Evolutionary conservation across 495 filamentous ascomycete species (phyloP), one percentile per base, ranked within the genome.

Genomic region (Penicillium daleae): DNA sequence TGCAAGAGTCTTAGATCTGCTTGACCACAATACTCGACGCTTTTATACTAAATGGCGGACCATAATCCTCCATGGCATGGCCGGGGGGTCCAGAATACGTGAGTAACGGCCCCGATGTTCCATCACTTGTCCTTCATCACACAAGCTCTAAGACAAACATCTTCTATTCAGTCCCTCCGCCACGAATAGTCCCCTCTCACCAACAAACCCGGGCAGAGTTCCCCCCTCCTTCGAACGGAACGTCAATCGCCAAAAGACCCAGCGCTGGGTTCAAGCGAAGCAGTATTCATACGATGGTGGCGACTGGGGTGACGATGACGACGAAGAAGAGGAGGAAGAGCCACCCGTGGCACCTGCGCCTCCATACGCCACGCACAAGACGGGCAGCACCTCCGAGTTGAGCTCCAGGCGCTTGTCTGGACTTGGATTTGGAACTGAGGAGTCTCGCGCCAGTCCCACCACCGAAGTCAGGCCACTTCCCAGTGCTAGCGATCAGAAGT

Each of bases 201-300:
- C 77, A 29, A 58, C 54, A 31, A 64, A 58, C 44, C 64, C 68
- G 39, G 56, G 70, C 46, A 66, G 68, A 56, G 67, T 80, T 71
- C 81, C 87, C 32, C 71, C 85, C 19, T 85, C 85, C 46, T 91
- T 86, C 74, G 86, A 83, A 69, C 84, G 93, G 13, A 97, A 98
- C 71, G 89, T 97, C 29, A 92, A 91, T 76, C 90, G 95, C 60
- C 82, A 89, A 33, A 96, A 97, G 78, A 97, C 95, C 19, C 92
- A 87, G 76, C 92, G 92, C 79, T 99, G 95, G 95, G 89, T 93
- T 12, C 89, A 97, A 67, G 95, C 95, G 24, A 96, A 94, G 72
- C 82, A 87, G 39, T 86, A 88, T 60, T 89, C 89, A 60, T 99
- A 99, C 68, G 95, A 93, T 68, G 95, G 93, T 61, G 92, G 92